Evolutionary conservation across 2,329 filamentous ascomycete genomes (phyloP).

Genomic region (Aureobasidium sp.): DNA sequence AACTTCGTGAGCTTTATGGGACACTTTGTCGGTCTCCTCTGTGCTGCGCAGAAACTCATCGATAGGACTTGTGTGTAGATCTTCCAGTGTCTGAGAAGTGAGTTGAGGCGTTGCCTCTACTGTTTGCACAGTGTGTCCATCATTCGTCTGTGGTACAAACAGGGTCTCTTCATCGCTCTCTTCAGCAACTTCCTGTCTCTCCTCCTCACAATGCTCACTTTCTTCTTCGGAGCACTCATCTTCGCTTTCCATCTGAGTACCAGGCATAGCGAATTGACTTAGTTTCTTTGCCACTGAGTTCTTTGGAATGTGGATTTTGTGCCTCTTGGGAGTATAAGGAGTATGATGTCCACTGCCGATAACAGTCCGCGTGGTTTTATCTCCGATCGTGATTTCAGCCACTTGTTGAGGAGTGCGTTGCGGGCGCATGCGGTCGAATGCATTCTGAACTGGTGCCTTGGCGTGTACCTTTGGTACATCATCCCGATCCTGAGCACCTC

Average conservation of each 20-base stretch:
- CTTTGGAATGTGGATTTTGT: conserved; percentile 37
- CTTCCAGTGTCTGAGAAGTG: not conserved
- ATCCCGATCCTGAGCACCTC: conserved; percentile 27
- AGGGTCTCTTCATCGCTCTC: not conserved
- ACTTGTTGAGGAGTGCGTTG: conserved; percentile 57
- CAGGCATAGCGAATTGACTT: conserved; percentile 49
- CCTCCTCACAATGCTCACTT: conserved; percentile 22
- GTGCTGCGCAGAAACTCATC: not conserved
- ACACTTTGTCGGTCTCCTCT: not conserved
- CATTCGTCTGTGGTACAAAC: not conserved
- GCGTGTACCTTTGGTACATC: conserved; percentile 25
- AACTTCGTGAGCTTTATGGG: not conserved
- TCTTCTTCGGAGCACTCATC: conserved; percentile 29
- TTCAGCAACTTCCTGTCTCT: conserved; percentile 22
- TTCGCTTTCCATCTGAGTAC: conserved; percentile 32
- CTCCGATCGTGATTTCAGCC: conserved; percentile 69
- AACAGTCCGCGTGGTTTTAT: conserved; percentile 54
- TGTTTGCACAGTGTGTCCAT: not conserved
- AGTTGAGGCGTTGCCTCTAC: conserved; percentile 16
- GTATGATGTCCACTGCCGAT: conserved; percentile 55
- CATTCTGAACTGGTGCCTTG: conserved; percentile 48
- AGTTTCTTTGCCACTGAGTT: conserved; percentile 36
- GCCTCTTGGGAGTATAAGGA: conserved; percentile 43
- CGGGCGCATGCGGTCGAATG: conserved; percentile 58
- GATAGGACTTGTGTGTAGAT: not conserved